Percentiles rank a stretch among this genome's conserved stretches.
Evolutionary conservation across 345 rosid species (phyloP).

Genomic region (Cochlearia excelsa): DNA sequence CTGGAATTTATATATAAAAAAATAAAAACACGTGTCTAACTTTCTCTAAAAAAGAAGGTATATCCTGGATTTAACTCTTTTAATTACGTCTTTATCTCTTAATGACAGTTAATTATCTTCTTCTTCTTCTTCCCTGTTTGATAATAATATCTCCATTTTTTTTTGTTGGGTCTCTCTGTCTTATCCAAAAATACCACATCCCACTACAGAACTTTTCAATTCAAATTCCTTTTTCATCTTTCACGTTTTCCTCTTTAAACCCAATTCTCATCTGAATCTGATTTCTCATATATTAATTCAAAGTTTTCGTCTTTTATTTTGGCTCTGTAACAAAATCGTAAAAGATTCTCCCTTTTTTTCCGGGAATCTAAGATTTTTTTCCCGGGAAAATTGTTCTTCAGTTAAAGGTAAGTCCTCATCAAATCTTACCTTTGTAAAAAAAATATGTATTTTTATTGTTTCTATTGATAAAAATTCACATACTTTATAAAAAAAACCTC

Average conservation of each 20-base stretch:
- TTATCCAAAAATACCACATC: constrained; percentile 17
- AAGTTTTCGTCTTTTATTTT: constrained; percentile 3
- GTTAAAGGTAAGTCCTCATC: constrained; percentile 27
- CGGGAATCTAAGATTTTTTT: constrained; percentile 3
- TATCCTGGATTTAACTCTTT: constrained; percentile 6
- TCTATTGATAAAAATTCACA: background rate
- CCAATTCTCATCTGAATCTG: constrained; percentile 15
- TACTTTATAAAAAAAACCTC: background rate
- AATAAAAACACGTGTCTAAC: constrained; percentile 17
- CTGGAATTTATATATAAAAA: too few relatives aligned
- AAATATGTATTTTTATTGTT: background rate
- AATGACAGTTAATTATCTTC: constrained; percentile 20
- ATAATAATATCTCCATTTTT: constrained; percentile 19
- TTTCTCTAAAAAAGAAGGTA: background rate
- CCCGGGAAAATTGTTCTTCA: background rate
- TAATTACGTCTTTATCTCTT: constrained; percentile 19
- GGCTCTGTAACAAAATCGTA: constrained; percentile 11
- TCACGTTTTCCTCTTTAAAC: constrained; percentile 19
- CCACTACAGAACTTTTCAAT: constrained; percentile 18
- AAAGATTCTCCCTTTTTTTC: constrained; percentile 9
- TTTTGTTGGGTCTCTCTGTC: constrained; percentile 13
- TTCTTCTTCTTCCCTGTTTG: constrained; percentile 7
- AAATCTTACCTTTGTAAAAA: background rate
- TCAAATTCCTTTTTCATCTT: constrained; percentile 1
- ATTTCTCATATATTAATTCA: background rate